Conservation (phyloP, 208 protist species). For the Polymyxa betae region DNA sequence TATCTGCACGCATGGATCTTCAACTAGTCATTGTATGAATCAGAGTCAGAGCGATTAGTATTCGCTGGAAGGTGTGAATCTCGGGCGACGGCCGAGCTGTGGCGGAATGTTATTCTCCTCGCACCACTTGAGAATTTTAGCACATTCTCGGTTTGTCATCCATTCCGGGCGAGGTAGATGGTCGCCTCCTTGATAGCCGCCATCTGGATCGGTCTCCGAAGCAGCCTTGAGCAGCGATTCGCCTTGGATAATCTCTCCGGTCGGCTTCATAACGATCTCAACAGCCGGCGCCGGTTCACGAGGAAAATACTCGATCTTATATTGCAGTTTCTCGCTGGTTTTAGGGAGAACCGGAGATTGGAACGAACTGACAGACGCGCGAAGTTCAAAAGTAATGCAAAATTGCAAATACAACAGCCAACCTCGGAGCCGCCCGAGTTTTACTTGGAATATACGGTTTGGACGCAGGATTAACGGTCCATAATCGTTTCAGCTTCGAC, state of each 20-base stretch:
- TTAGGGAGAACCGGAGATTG: background rate
- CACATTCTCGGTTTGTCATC: background rate
- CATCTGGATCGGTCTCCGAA: background rate
- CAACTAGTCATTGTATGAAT: too few relatives aligned
- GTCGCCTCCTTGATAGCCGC: background rate
- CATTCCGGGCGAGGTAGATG: conserved; percentile 43
- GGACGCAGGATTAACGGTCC: conserved; percentile 3
- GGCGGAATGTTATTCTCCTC: background rate
- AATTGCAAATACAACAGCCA: background rate
- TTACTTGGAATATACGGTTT: background rate
- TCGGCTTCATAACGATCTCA: background rate
- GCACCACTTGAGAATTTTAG: conserved; percentile 1
- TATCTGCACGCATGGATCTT: too few relatives aligned
- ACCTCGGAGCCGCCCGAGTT: background rate
- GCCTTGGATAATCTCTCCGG: background rate
- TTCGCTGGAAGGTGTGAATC: background rate
- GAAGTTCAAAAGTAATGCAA: background rate
- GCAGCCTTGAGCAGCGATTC: background rate
- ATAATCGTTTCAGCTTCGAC: conserved; percentile 15
- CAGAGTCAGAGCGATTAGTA: too few relatives aligned
- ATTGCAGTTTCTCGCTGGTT: background rate
- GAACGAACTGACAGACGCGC: background rate
- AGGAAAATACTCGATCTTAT: conserved; percentile 50
- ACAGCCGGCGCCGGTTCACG: background rate
- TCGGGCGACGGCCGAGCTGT: background rate